phyloP scores from a whole-genome alignment of 2,329 filamentous ascomycete genomes.

The Colletotrichum musae region DNA sequence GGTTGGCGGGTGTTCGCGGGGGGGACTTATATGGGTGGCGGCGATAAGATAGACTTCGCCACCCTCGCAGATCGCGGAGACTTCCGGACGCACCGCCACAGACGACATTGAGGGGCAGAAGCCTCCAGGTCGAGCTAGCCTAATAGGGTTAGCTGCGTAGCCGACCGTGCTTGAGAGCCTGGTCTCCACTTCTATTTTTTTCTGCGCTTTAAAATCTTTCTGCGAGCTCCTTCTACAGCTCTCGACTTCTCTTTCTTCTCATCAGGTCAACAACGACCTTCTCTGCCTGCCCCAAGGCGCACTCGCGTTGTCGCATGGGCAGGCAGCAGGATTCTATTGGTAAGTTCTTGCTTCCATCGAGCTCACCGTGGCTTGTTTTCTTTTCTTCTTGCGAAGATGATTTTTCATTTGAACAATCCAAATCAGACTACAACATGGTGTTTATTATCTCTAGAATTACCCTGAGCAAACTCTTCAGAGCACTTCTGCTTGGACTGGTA shows the following conservation, averaged over 20 bases:
- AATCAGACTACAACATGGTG: conserved; percentile 72
- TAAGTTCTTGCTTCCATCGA: conserved; percentile 30
- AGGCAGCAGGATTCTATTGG: conserved; percentile 25
- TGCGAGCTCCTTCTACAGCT: conserved; percentile 46
- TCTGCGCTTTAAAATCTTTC: conserved; percentile 40
- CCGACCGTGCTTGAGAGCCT: conserved; percentile 5
- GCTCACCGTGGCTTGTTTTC: conserved; percentile 19
- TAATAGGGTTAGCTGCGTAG: conserved; percentile 44
- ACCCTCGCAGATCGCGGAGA: conserved; percentile 40
- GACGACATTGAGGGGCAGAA: conserved; percentile 42
- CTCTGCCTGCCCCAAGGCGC: conserved; percentile 26
- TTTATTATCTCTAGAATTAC: conserved; percentile 67
- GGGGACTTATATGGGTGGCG: conserved; percentile 42
- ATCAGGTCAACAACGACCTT: conserved; percentile 41
- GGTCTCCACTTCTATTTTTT: conserved; percentile 29
- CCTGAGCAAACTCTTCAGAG: conserved; percentile 63
- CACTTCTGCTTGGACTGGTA: not conserved
- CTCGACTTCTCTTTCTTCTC: conserved; percentile 43
- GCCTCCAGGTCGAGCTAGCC: conserved; percentile 31
- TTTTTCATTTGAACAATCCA: conserved; percentile 71
- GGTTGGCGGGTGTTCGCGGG: conserved; percentile 42
- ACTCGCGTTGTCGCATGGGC: conserved; percentile 3
- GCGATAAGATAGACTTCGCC: conserved; percentile 45
- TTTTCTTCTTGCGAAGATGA: conserved; percentile 55
- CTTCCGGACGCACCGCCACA: conserved; percentile 53